Evolutionary conservation across 441 rosid genomes (phyloP).

Genomic region (Brassica hybrid): DNA sequence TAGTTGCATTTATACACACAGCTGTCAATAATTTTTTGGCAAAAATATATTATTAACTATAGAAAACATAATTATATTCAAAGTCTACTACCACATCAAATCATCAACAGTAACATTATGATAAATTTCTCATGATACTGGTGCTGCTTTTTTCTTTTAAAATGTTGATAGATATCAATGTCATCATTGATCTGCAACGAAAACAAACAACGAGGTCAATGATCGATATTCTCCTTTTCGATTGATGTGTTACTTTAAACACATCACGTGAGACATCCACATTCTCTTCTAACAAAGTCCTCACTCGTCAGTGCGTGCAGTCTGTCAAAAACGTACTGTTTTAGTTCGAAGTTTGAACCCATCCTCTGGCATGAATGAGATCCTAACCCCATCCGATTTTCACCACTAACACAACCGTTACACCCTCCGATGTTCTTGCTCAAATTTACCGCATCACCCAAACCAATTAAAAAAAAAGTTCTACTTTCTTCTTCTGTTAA

Average conservation of each 20-base stretch:
- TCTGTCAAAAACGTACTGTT: too few relatives aligned
- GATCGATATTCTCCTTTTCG: not conserved
- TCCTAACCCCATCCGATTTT: too few relatives aligned
- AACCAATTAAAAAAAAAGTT: not conserved
- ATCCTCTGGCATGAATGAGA: too few relatives aligned
- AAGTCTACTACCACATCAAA: not conserved
- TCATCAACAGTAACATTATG: not conserved
- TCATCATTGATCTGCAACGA: not conserved
- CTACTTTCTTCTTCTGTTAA: not conserved
- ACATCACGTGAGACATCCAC: not conserved
- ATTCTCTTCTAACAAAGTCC: not conserved
- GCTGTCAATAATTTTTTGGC: not conserved
- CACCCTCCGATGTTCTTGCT: too few relatives aligned
- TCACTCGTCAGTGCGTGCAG: too few relatives aligned
- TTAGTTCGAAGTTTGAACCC: too few relatives aligned
- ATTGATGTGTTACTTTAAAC: not conserved
- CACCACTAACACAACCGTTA: too few relatives aligned
- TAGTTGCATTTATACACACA: not conserved
- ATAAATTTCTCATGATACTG: not conserved
- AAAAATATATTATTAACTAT: not conserved
- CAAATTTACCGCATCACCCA: not conserved
- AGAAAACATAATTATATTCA: not conserved
- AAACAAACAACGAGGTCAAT: not conserved
- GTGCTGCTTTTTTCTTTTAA: not conserved
- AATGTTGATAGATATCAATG: not conserved